Evolutionary conservation across 2,329 filamentous ascomycete species (phyloP).

Genomic region (Chaetothyriales sp.): DNA sequence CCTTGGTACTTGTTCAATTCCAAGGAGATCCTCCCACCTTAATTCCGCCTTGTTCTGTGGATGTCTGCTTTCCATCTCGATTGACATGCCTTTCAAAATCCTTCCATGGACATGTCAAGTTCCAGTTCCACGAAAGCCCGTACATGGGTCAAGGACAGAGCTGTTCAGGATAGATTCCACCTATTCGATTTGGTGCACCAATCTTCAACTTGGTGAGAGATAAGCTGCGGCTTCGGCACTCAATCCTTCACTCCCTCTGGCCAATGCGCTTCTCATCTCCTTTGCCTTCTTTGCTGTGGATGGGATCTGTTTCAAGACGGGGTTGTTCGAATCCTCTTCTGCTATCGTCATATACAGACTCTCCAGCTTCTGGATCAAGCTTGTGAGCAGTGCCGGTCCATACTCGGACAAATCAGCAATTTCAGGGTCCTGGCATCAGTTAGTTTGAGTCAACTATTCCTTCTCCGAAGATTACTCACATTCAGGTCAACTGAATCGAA

Average conservation of each 20-base stretch:
- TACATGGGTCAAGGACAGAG: too few relatives aligned
- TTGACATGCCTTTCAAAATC: too few relatives aligned
- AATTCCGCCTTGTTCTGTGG: too few relatives aligned
- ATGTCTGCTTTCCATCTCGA: too few relatives aligned
- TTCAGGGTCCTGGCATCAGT: constrained; percentile 14
- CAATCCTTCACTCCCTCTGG: background rate
- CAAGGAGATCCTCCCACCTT: background rate
- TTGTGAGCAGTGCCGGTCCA: constrained; percentile 13
- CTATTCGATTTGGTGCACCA: background rate
- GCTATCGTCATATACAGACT: constrained; percentile 36
- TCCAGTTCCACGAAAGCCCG: too few relatives aligned
- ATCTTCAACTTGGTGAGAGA: background rate
- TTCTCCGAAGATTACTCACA: constrained; percentile 25
- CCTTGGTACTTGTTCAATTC: background rate
- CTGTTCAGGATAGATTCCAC: background rate
- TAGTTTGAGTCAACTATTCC: constrained; percentile 1
- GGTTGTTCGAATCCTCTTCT: constrained; percentile 36
- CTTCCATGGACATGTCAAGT: too few relatives aligned
- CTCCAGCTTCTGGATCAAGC: constrained; percentile 41
- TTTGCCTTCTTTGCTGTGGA: constrained; percentile 30
- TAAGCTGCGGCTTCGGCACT: background rate
- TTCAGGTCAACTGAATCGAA: constrained; percentile 38
- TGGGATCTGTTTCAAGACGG: constrained; percentile 37
- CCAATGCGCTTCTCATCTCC: constrained; percentile 15
- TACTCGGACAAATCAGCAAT: constrained; percentile 15